phyloP scores from a whole-genome alignment of 108 stramenopile species.

The Asterionellopsis glacialis region DNA sequence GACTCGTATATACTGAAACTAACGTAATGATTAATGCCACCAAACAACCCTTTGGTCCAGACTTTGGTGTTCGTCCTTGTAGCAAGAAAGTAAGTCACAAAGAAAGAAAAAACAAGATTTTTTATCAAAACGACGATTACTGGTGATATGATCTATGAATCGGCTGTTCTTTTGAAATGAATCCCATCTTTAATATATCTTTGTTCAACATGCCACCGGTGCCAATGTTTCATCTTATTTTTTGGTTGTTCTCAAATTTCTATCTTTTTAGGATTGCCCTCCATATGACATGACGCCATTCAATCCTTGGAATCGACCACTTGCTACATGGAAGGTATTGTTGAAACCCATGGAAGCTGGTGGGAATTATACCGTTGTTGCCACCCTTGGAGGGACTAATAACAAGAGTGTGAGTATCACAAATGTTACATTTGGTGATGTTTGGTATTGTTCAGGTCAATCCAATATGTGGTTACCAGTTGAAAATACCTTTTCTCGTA shows the following conservation, averaged over 20 bases:
- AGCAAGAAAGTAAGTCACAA: no score
- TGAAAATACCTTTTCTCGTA: neutral
- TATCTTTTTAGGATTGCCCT: no score
- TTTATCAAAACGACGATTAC: no score
- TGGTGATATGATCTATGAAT: no score
- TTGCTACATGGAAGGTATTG: conserved; percentile 3
- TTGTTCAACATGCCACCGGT: no score
- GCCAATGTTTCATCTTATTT: no score
- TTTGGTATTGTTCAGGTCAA: conserved; percentile 22
- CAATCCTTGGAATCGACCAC: conserved; percentile 6
- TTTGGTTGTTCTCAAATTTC: no score
- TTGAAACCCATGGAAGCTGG: conserved; percentile 1
- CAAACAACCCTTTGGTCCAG: neutral
- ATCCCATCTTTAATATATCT: no score
- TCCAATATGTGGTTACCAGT: conserved; percentile 15
- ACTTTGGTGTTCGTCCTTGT: no score
- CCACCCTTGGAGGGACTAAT: neutral
- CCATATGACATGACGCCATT: neutral
- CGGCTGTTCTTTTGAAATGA: no score
- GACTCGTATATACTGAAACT: neutral
- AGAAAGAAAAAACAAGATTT: no score
- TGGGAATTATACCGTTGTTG: conserved; percentile 2
- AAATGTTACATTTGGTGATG: conserved; percentile 18
- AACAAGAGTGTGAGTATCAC: neutral
- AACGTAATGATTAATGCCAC: neutral